A percentile compares a stretch with the other conserved stretches of the same genome.
These are phyloP conservation scores for Byssothecium circinans DNA, from an alignment of 2,329 filamentous ascomycete species.

Conservation along the genomic window DNA sequence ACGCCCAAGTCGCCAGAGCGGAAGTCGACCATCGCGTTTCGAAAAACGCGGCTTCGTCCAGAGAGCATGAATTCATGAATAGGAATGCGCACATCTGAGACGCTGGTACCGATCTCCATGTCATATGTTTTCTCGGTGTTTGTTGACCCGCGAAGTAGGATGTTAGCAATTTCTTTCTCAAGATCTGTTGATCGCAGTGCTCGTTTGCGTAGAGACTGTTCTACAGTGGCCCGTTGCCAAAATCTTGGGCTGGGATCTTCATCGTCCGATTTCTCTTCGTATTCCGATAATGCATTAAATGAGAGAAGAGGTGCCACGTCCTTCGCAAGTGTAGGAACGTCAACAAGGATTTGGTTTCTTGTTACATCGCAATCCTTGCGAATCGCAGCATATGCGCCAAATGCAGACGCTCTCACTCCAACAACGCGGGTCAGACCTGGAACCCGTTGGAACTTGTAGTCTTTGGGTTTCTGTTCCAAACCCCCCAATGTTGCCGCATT, in stretches of 20 bases:
- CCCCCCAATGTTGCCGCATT: slow-evolving; percentile 56
- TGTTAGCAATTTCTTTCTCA: slow-evolving; percentile 61
- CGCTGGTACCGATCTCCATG: slow-evolving; percentile 54
- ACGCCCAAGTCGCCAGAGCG: slow-evolving; percentile 58
- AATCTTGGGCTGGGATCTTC: slow-evolving; percentile 52
- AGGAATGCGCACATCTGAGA: slow-evolving; percentile 72
- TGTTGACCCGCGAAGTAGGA: slow-evolving; percentile 38
- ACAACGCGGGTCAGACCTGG: slow-evolving; percentile 84
- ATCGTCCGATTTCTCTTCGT: slow-evolving; percentile 46
- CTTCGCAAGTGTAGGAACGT: slow-evolving; percentile 69
- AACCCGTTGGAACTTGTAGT: slow-evolving; percentile 93
- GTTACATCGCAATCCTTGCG: slow-evolving; percentile 83
- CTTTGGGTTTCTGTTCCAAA: slow-evolving; percentile 68
- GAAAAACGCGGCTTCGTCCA: slow-evolving; percentile 69
- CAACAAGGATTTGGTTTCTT: slow-evolving; percentile 68
- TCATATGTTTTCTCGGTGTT: slow-evolving; percentile 50
- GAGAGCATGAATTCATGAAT: slow-evolving; percentile 80
- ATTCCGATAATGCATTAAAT: slow-evolving; percentile 60
- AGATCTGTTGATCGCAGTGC: slow-evolving; percentile 66
- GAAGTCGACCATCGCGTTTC: slow-evolving; percentile 59
- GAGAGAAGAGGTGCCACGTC: slow-evolving; percentile 72
- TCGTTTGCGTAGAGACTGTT: slow-evolving; percentile 57
- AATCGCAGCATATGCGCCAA: slow-evolving; percentile 86
- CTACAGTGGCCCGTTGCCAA: slow-evolving; percentile 52
- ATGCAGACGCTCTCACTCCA: slow-evolving; percentile 82